Conservation (phyloP, 2,329 filamentous ascomycete genomes). For the Emmonsiellopsis sp. region DNA sequence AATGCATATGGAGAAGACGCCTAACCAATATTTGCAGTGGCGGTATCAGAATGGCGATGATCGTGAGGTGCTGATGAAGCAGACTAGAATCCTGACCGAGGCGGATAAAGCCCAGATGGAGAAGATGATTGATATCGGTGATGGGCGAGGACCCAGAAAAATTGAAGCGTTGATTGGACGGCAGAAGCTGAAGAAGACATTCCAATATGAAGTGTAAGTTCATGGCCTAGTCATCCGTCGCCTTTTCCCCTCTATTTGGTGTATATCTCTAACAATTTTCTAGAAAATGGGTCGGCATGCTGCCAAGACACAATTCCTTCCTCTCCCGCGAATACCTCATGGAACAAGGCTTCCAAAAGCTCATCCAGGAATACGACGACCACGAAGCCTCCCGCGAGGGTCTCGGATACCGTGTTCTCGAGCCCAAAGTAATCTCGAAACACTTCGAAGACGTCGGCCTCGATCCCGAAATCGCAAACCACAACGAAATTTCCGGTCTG, state of each 20-base stretch:
- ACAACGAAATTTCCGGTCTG: constrained; percentile 93
- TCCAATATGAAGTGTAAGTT: constrained; percentile 87
- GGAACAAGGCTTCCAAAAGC: constrained; percentile 79
- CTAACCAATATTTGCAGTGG: constrained; percentile 98
- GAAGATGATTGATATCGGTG: constrained; percentile 72
- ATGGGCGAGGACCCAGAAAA: constrained; percentile 67
- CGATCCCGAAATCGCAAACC: constrained; percentile 95
- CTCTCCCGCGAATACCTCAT: constrained; percentile 86
- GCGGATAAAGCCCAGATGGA: constrained; percentile 87
- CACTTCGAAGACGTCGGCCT: constrained; percentile 96
- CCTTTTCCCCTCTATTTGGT: not conserved
- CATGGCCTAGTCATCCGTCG: not conserved
- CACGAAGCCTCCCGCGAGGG: constrained; percentile 98
- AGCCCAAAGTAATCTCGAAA: constrained; percentile 89
- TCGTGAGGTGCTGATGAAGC: constrained; percentile 94
- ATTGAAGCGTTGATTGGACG: constrained; percentile 88
- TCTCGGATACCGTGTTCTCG: constrained; percentile 87
- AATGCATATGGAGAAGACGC: constrained; percentile 98
- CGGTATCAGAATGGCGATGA: constrained; percentile 96
- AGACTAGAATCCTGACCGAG: constrained; percentile 79
- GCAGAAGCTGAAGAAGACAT: constrained; percentile 98
- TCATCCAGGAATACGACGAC: constrained; percentile 96
- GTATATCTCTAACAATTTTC: not conserved
- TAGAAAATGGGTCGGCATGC: constrained; percentile 76
- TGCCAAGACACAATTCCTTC: constrained; percentile 89